Evolutionary conservation across 495 filamentous ascomycete genomes (phyloP).

Genomic region (Neohortaea acidophila): DNA sequence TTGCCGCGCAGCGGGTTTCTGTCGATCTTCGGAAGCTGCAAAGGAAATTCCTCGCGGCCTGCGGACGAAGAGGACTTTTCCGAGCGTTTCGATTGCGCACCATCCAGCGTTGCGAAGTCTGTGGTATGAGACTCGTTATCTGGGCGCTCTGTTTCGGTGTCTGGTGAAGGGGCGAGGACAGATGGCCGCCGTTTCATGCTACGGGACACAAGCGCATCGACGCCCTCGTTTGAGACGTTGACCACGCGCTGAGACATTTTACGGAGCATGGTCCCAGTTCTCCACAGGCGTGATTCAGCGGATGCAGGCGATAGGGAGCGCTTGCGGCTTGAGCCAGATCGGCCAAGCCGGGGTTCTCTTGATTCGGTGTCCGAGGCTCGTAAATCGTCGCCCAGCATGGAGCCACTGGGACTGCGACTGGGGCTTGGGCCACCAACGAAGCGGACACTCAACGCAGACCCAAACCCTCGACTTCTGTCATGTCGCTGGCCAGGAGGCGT

Average conservation of each 20-base stretch:
- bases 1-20: conserved; percentile 75
- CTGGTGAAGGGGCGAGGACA: conserved; percentile 19
- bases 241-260: conserved; percentile 97
- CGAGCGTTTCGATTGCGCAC: background rate
- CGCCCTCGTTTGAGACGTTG: conserved; percentile 79
- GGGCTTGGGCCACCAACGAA: conserved; percentile 1
- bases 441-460: conserved; percentile 6
- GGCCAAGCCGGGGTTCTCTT: conserved; percentile 1
- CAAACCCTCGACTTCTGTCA: conserved; percentile 41
- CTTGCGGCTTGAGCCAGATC: conserved; percentile 34
- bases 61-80: conserved; percentile 26
- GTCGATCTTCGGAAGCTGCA: conserved; percentile 8
- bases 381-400: conserved; percentile 31
- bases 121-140: conserved; percentile 34
- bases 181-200: conserved; percentile 46
- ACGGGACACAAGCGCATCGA: conserved; percentile 51
- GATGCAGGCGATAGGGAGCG: conserved; percentile 48
- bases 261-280: conserved; percentile 82
- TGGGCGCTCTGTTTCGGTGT: conserved; percentile 14
- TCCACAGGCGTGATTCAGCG: conserved; percentile 48
- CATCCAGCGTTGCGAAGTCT: conserved; percentile 41
- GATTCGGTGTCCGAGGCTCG: conserved; percentile 12
- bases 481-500: conserved; percentile 37
- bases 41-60: background rate
- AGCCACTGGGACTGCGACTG: conserved; percentile 15